Conservation (phyloP, 192 early-diverging fungal genomes). For the Phycomyces blakesleeanus region DNA sequence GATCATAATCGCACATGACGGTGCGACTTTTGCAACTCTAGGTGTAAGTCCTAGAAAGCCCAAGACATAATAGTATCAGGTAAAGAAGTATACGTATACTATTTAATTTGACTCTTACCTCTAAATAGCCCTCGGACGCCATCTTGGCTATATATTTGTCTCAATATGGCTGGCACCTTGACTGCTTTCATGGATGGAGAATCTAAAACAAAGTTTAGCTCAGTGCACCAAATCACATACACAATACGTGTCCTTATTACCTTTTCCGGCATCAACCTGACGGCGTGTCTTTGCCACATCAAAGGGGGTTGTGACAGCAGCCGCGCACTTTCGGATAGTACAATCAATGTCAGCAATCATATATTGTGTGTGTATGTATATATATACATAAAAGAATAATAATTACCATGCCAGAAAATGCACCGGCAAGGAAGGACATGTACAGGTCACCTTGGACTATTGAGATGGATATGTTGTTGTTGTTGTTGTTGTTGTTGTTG, state of each 20-base stretch:
- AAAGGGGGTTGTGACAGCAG: slow-evolving; percentile 90
- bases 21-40: slow-evolving; percentile 83
- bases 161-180: slow-evolving; percentile 32
- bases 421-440: slow-evolving; percentile 79
- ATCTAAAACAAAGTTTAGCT: background rate
- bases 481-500: background rate
- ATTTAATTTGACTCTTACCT: slow-evolving; percentile 23
- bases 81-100: background rate
- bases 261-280: slow-evolving; percentile 57
- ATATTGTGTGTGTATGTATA: background rate
- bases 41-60: slow-evolving; percentile 53
- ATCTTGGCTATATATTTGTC: slow-evolving; percentile 46
- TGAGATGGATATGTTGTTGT: background rate
- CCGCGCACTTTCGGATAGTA: no score
- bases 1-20: slow-evolving; percentile 97
- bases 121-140: slow-evolving; percentile 53
- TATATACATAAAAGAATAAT: background rate
- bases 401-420: slow-evolving; percentile 74
- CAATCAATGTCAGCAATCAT: no score
- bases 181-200: slow-evolving; percentile 9
- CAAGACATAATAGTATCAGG: no score
- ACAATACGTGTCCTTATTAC: slow-evolving; percentile 3
- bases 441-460: slow-evolving; percentile 48
- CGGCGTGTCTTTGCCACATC: slow-evolving; percentile 92
- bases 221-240: background rate